Evolutionary conservation across 2,329 filamentous ascomycete genomes (phyloP).

Genomic region (Verticillium isaacii): DNA sequence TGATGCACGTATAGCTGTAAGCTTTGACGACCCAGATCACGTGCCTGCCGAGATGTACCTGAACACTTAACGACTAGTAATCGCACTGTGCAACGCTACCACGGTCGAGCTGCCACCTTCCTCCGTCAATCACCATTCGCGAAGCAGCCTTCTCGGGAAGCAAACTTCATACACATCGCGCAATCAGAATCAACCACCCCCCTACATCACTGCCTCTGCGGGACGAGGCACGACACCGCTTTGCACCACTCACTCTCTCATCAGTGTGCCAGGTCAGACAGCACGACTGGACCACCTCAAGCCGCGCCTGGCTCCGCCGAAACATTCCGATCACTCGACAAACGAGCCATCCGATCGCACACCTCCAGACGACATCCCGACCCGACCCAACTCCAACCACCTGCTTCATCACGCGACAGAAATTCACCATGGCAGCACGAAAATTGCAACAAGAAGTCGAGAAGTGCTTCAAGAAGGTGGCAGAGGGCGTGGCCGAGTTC

Average conservation of each 20-base stretch:
- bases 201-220: neutral
- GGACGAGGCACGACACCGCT: neutral
- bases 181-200: neutral
- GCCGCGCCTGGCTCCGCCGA: neutral
- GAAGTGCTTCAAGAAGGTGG: slow-evolving; percentile 98
- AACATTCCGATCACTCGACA: neutral
- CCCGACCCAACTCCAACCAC: neutral
- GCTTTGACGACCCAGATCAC: neutral
- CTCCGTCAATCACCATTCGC: neutral
- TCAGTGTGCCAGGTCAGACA: neutral
- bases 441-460: slow-evolving; percentile 98
- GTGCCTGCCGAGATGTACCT: neutral
- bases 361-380: neutral
- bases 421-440: slow-evolving; percentile 76
- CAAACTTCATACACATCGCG: neutral
- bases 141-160: neutral
- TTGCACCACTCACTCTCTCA: neutral
- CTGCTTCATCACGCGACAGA: neutral
- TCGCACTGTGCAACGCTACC: neutral
- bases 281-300: neutral
- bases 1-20: neutral
- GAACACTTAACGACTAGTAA: neutral
- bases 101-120: neutral
- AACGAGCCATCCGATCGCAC: neutral
- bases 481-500: slow-evolving; percentile 87